Conservation (phyloP, 331 rosid species). For the Pyrus hybrid region DNA sequence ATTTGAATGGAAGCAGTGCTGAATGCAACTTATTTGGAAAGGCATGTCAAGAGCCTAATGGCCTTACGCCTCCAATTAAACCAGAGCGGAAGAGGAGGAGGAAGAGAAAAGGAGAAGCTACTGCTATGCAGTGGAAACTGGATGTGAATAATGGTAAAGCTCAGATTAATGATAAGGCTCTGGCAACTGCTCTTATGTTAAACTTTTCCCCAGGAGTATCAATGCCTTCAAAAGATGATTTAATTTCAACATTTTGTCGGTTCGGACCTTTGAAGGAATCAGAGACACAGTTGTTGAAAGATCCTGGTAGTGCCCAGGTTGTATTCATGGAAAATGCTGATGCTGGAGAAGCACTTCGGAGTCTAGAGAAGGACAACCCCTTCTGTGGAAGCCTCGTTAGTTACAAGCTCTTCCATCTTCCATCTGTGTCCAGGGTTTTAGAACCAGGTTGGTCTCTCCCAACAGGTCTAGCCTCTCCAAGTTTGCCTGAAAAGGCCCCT, state of each 20-base stretch:
- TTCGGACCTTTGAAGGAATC: slow-evolving; percentile 76
- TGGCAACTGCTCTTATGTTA: slow-evolving; percentile 50
- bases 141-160: slow-evolving; percentile 6
- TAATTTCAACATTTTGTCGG: slow-evolving; percentile 50
- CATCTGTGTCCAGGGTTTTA: slow-evolving; percentile 17
- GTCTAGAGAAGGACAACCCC: slow-evolving; percentile 46
- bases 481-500: slow-evolving; percentile 28
- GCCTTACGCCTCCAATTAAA: slow-evolving; percentile 25
- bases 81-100: slow-evolving; percentile 23
- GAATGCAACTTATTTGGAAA: slow-evolving; percentile 31
- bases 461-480: slow-evolving; percentile 20
- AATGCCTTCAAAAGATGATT: slow-evolving; percentile 62
- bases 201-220: slow-evolving; percentile 45
- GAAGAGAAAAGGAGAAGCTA: slow-evolving; percentile 28
- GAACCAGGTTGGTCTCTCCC: slow-evolving; percentile 1
- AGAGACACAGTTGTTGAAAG: slow-evolving; percentile 41
- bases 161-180: slow-evolving; percentile 32
- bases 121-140: slow-evolving; percentile 6
- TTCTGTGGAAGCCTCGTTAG: slow-evolving; percentile 42
- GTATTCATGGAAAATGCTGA: slow-evolving; percentile 49
- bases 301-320: slow-evolving; percentile 41
- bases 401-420: slow-evolving; percentile 39
- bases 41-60: slow-evolving; percentile 23
- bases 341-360: slow-evolving; percentile 53
- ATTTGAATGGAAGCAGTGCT: slow-evolving; percentile 45